Base-by-base conservation (phyloP, 140 eudicot genomes). In the Bidens hawaiensis region DNA sequence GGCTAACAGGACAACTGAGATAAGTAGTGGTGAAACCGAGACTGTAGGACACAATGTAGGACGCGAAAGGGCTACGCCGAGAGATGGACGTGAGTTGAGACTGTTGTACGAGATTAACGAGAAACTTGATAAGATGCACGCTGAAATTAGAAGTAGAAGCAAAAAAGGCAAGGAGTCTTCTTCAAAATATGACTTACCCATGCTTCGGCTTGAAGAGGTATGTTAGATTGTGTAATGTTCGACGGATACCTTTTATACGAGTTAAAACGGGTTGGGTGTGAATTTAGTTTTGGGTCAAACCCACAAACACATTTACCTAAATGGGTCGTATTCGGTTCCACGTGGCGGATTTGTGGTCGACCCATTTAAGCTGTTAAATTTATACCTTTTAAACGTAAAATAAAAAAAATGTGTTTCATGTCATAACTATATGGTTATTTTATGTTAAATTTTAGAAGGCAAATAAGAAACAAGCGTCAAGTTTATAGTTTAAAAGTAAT, bases 181-280 rank as follows among this genome's bases (percentile, higher is more conserved):
- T 48, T 64, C 62, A 4, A 43, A 34, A 17, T 64, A 50, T 0
- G 81, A 90, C n/a, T 33, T 67, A 21, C 66, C 82, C 50, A 72
- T 83, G 68, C 34, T 47, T 70, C 70, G 67, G 24, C 82, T 90
- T 16, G n/a, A 7, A 52, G 96, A 90, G 97, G 97, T 84, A 75
- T 38, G 13, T 36, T 16, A 34, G 9, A 45, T 15, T 51, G 1
- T 13, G 6, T 8, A 11, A 34, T 51, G 41, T 38, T 38, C 18
- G 5, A n/a, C n/a, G n/a, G n/a, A n/a, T n/a, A n/a, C n/a, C n/a
- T n/a, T n/a, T n/a, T n/a, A n/a, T n/a, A n/a, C n/a, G n/a, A n/a
- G n/a, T n/a, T 59, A 11, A 3, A 10, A 56, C 5, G 36, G 26
- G 36, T 13, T n/a, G 43, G 12, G 43, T 36, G 9, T 36, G 43